phyloP scores from a whole-genome alignment of 805 yeast species.

The Priceomyces castillae region DNA sequence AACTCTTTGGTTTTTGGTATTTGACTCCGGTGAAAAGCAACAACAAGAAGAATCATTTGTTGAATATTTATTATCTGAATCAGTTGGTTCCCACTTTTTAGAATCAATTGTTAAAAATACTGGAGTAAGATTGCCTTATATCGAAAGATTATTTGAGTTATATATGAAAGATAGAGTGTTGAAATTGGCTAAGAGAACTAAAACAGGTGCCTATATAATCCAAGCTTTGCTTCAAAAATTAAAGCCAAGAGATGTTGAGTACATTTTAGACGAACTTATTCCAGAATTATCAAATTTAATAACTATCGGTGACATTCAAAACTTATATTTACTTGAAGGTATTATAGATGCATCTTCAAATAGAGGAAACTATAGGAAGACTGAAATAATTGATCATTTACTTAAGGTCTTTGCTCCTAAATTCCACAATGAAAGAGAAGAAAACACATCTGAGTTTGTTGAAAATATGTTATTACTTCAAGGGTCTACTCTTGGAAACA shows the following conservation, averaged over 20 bases:
- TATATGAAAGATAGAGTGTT: constrained; percentile 74
- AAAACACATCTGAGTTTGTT: constrained; percentile 46
- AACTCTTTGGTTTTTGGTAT: constrained; percentile 63
- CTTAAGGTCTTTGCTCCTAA: constrained; percentile 42
- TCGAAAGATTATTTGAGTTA: constrained; percentile 63
- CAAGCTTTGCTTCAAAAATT: constrained; percentile 66
- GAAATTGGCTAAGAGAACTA: constrained; percentile 74
- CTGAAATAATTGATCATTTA: constrained; percentile 51
- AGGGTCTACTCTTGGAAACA: constrained; percentile 74
- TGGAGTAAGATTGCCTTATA: constrained; percentile 58
- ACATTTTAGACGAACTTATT: constrained; percentile 59
- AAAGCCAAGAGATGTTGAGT: constrained; percentile 59
- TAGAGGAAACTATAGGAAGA: constrained; percentile 57
- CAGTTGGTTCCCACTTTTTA: constrained; percentile 92
- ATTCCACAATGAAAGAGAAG: constrained; percentile 20
- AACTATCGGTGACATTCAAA: constrained; percentile 49
- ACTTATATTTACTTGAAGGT: constrained; percentile 65
- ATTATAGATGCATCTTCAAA: constrained; percentile 64
- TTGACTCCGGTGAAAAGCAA: constrained; percentile 53
- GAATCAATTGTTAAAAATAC: constrained; percentile 66
- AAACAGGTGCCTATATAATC: constrained; percentile 80
- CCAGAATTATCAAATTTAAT: constrained; percentile 64
- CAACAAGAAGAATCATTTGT: constrained; percentile 73
- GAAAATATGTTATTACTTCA: constrained; percentile 67
- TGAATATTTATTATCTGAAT: constrained; percentile 77